These are phyloP conservation scores for Penicillium sp. DNA, from an alignment of 2,329 filamentous ascomycete genomes.

Conservation along the genomic window DNA sequence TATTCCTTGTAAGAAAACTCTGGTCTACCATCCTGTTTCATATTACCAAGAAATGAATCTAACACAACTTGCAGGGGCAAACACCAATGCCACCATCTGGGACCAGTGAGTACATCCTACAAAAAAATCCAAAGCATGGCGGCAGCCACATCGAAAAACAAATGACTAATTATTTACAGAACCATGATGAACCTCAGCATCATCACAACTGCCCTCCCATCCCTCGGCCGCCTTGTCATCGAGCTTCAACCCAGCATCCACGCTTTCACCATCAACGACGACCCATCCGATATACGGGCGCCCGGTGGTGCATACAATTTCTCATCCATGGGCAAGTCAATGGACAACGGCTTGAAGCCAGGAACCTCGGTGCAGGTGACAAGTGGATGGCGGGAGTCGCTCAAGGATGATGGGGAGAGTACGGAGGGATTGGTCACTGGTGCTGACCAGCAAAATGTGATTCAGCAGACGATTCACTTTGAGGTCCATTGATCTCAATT, in stretches of 20 bases:
- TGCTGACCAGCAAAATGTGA: conserved; percentile 11
- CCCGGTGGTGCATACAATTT: conserved; percentile 12
- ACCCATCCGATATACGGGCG: not conserved
- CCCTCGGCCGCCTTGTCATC: conserved; percentile 25
- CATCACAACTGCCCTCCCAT: conserved; percentile 25
- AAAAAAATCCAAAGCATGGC: too few species aligned
- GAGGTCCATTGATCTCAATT: conserved; percentile 18
- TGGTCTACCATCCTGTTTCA: not conserved
- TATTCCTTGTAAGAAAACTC: conserved; percentile 16
- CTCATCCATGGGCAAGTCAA: conserved; percentile 15
- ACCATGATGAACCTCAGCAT: conserved; percentile 28
- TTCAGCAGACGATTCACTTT: conserved; percentile 26
- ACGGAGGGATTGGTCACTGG: conserved; percentile 18
- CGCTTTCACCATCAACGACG: conserved; percentile 24
- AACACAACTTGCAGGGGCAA: conserved; percentile 19
- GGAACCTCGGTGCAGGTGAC: conserved; percentile 15
- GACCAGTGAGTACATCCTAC: conserved; percentile 23
- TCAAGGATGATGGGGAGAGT: conserved; percentile 20
- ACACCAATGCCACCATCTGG: conserved; percentile 25
- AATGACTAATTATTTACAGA: conserved; percentile 7
- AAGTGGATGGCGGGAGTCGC: conserved; percentile 21
- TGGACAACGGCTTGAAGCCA: not conserved
- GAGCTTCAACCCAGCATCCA: conserved; percentile 25
- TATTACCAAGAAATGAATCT: not conserved
- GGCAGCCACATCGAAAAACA: too few species aligned